These are phyloP conservation scores for Nakazawaea peltata DNA, from an alignment of 805 yeast species.

Conservation along the genomic window DNA sequence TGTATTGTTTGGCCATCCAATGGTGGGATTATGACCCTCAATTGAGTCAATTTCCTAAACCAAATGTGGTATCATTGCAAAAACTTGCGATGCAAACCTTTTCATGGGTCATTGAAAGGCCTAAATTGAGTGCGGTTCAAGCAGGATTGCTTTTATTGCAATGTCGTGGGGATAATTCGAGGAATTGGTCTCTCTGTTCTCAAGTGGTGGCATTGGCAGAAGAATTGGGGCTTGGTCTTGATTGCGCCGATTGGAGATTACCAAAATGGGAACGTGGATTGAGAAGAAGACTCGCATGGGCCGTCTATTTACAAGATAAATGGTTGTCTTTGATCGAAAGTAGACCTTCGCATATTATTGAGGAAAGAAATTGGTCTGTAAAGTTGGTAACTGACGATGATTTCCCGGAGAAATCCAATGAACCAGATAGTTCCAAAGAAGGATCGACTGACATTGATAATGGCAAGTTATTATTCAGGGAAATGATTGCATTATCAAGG, in stretches of 20 bases:
- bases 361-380: constrained; percentile 76
- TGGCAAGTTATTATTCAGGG: constrained; percentile 63
- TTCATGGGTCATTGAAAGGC: constrained; percentile 70
- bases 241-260: constrained; percentile 83
- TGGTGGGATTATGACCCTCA: constrained; percentile 93
- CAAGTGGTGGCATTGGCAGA: constrained; percentile 85
- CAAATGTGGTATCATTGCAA: constrained; percentile 63
- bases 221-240: constrained; percentile 85
- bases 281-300: constrained; percentile 90
- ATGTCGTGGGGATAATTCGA: constrained; percentile 44
- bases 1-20: constrained; percentile 78
- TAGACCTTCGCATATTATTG: constrained; percentile 73
- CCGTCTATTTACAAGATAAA: constrained; percentile 85
- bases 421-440: constrained; percentile 28
- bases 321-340: constrained; percentile 82
- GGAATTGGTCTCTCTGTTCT: constrained; percentile 81
- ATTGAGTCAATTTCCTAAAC: constrained; percentile 68
- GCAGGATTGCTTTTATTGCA: constrained; percentile 78
- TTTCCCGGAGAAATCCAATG: constrained; percentile 63
- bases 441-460: constrained; percentile 63
- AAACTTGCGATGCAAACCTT: constrained; percentile 61
- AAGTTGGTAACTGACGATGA: constrained; percentile 61
- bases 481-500: constrained; percentile 55
- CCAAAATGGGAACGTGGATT: constrained; percentile 95
- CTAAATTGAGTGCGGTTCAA: constrained; percentile 86